Conservation (phyloP, 352 stramenopile species). For the Halophytophthora batemanensis region DNA sequence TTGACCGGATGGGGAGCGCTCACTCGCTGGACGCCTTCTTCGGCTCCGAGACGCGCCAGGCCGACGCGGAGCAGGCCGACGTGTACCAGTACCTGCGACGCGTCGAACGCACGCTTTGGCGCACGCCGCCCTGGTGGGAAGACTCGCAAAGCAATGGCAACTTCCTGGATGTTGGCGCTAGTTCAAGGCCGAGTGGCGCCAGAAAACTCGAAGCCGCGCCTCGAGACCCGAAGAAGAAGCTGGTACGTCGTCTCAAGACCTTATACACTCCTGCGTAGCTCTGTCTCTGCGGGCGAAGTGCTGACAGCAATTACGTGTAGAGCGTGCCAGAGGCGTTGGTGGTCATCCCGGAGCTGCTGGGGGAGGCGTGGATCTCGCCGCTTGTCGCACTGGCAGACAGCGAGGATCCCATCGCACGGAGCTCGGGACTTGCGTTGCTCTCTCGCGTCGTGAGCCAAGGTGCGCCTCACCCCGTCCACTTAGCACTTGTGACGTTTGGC, state of each 20-base stretch:
- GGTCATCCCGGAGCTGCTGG: slow-evolving; percentile 51
- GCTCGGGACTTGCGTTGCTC: slow-evolving; percentile 46
- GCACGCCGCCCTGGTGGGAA: slow-evolving; percentile 33
- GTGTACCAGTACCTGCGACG: slow-evolving; percentile 39
- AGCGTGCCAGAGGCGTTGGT: slow-evolving; percentile 41
- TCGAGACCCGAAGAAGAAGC: slow-evolving; percentile 25
- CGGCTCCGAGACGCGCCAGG: slow-evolving; percentile 20
- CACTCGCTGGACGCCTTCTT: slow-evolving; percentile 58
- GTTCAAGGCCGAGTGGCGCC: neutral
- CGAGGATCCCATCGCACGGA: slow-evolving; percentile 45
- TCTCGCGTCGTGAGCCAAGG: slow-evolving; percentile 44
- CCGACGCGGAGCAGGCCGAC: slow-evolving; percentile 36
- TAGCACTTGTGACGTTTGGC: neutral
- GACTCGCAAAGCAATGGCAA: neutral
- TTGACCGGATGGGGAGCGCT: slow-evolving; percentile 33
- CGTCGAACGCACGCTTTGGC: slow-evolving; percentile 43
- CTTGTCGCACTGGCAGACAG: slow-evolving; percentile 58
- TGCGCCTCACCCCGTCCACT: slow-evolving; percentile 6
- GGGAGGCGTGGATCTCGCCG: slow-evolving; percentile 60
- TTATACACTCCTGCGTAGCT: neutral
- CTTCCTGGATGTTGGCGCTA: slow-evolving; percentile 1
- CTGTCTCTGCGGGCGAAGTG: neutral
- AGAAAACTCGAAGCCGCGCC: slow-evolving; percentile 10
- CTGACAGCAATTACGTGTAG: slow-evolving; percentile 19
- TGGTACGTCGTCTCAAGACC: slow-evolving; percentile 1